Base-by-base conservation (phyloP, 352 stramenopile genomes). In the Pilasporangium apinafurcum region DNA sequence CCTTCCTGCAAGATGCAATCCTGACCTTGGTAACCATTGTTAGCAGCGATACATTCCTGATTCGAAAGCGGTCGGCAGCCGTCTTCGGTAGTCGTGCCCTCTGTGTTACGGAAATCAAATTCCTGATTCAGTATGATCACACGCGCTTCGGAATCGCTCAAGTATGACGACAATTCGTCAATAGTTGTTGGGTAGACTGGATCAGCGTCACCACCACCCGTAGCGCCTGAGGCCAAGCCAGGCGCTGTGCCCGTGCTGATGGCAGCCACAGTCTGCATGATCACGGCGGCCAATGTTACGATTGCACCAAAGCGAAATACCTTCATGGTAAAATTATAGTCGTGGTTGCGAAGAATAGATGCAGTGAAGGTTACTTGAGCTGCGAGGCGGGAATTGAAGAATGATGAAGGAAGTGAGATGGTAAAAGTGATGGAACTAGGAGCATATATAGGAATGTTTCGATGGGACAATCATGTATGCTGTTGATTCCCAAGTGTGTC, bases 121-220 rank as follows among this genome's bases (percentile, higher is more conserved):
- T 43, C 44, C 43, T 66, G 62, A 45, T 59, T 71, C 32, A 80
- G 58, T n/a, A 79, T 36, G 46, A 84, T 78, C 28, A 84, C 68
- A 16, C 62, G 62, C 31, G 65, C 39, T 25, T 63, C 39, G 9
- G 20, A 53, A 48, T 76, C 62, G 20, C 44, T 59, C 29, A 81
- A 54, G 43, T 66, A 75, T 22, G 35, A 44, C 58, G 59, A 69
- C 46, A 79, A 62, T 51, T 83, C 48, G 18, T 20, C 35, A 43
- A 72, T 56, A 13, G 46, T 64, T 14, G 17, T 64, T 4, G 70
- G 70, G 32, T 72, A 70, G 8, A 75, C 55, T 1, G 56, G 49
- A 4, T 48, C 26, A 0, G 49, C 35, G 38, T 43, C 53, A 21
- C 64, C 69, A 13, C 69, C 69, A 7, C 69, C 69, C 0, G 65